Base-by-base conservation (phyloP, 768 basidiomycete genomes). In the Mycena galopus region DNA sequence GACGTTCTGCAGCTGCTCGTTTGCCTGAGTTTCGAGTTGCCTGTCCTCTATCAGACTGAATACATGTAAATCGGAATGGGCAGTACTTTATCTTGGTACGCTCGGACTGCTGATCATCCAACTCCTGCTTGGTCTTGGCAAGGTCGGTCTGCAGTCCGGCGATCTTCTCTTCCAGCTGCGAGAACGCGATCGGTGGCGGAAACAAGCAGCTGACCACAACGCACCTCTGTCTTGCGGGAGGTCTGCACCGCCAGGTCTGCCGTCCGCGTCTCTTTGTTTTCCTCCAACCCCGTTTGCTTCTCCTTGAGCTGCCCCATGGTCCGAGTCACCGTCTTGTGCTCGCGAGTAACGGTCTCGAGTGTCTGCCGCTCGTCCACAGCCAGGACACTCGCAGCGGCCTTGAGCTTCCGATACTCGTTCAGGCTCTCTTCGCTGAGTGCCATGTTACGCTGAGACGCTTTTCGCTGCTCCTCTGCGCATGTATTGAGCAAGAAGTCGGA, bases 301-400 rank as follows among this genome's bases (percentile, higher is more conserved):
- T 95, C 93, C 61, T 88, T 87, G 6, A 94, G 83, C 66, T 93
- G 90, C 0, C 88, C 80, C 9, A 96, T 86, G 1, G 89, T 86
- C 51, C 96, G 90, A 10, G 84, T 80, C 0, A 90, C 79, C 0
- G 91, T 92, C 82, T 96, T 96, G 79, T 94, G 92, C 67, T 98
- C 95, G 65, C 97, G 91, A 17, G 86, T 86, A 9, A 97, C 87
- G 0, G 90, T 88, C 72, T 97, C 95, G 0, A 98, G 87, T 7
- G 91, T 86, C 77, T 98, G 96, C 1, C 98, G 93, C 81, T 98
- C 96, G 33, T 92, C 89, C 1, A 96, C 91, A 0, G 95, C 96
- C 37, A 93, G 88, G 2, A 93, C 82, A 73, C 91, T 94, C 19
- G 96, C 93, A 9, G 88, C 84, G 0, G 92, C 90, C 84, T 97